Conservation (phyloP, 768 basidiomycete species). For the Lentinula aciculospora region DNA sequence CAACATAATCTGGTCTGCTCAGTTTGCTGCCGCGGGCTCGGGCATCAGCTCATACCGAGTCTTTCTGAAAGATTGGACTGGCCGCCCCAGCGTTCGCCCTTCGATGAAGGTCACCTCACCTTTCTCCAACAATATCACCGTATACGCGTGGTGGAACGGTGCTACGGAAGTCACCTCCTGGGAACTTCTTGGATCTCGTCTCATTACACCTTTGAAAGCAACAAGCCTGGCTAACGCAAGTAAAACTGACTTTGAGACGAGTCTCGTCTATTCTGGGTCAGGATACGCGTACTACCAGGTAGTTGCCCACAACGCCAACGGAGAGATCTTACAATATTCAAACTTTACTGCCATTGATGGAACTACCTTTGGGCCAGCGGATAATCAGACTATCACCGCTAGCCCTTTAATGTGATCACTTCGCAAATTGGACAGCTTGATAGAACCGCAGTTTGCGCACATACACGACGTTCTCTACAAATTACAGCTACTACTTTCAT, state of each 20-base stretch:
- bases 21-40: background rate
- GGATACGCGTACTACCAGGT: background rate
- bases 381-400: background rate
- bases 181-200: background rate
- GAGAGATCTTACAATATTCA: background rate
- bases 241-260: slow-evolving; percentile 1
- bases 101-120: background rate
- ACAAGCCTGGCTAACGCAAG: background rate
- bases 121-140: background rate
- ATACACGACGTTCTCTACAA: background rate
- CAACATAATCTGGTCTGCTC: background rate
- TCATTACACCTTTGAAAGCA: background rate
- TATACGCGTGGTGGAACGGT: slow-evolving; percentile 3
- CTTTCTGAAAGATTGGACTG: background rate
- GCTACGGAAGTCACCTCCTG: background rate
- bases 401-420: background rate
- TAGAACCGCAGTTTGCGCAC: background rate
- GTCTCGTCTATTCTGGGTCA: background rate
- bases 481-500: too few species aligned
- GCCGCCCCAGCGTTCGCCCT: background rate
- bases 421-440: background rate
- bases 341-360: background rate
- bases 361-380: background rate
- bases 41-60: background rate
- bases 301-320: background rate